A percentile compares a stretch with the other conserved stretches of the same genome.
Evolutionary conservation across 257 asterid species (phyloP).

Genomic region (Solanum virginianum): DNA sequence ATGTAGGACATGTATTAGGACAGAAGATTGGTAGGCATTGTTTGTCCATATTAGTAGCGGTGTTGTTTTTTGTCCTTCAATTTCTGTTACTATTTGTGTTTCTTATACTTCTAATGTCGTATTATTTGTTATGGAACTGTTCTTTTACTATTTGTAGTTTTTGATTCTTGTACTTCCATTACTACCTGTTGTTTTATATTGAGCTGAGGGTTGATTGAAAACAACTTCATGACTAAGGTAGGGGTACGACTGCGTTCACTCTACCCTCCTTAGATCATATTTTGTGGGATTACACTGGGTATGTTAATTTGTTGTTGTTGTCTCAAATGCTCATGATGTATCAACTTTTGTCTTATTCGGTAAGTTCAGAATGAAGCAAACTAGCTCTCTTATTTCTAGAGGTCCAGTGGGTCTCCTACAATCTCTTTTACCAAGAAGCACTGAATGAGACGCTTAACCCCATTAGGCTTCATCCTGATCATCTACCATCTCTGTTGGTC

Average conservation of each 20-base stretch:
- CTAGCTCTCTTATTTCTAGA: background rate
- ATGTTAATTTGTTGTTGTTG: background rate
- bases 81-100: background rate
- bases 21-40: background rate
- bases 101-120: background rate
- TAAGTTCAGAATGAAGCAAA: background rate
- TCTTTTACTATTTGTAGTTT: background rate
- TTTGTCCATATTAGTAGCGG: background rate
- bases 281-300: background rate
- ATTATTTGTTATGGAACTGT: background rate
- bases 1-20: background rate
- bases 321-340: background rate
- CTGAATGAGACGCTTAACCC: background rate
- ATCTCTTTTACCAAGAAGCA: background rate
- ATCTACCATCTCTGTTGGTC: background rate
- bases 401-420: background rate
- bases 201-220: background rate
- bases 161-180: background rate
- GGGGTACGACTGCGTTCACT: background rate
- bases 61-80: background rate
- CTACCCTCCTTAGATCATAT: background rate
- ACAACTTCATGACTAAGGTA: background rate
- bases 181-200: background rate
- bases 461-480: background rate
- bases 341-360: background rate